These are phyloP conservation scores for Pestalotiopsis fici DNA, from an alignment of 2,329 filamentous ascomycete species.

Conservation along the genomic window DNA sequence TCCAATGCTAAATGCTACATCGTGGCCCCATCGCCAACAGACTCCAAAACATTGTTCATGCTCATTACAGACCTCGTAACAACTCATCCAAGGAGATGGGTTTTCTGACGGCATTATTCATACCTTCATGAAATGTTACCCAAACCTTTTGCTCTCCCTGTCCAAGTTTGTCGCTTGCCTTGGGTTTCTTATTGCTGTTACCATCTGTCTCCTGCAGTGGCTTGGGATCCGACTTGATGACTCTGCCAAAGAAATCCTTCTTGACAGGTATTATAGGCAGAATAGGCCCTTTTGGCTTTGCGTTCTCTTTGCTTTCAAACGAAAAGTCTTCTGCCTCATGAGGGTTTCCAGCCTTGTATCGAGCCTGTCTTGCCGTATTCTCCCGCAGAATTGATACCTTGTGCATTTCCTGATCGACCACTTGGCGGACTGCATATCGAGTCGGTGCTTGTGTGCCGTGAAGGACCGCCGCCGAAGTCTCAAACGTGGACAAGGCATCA, in stretches of 20 bases:
- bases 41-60: conserved; percentile 12
- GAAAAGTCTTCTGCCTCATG: conserved; percentile 20
- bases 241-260: conserved; percentile 40
- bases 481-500: conserved; percentile 77
- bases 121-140: conserved; percentile 77
- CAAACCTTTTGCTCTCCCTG: conserved; percentile 61
- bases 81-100: conserved; percentile 71
- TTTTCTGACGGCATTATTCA: conserved; percentile 77
- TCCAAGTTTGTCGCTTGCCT: conserved; percentile 18
- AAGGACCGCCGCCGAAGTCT: conserved; percentile 60
- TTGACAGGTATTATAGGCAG: conserved; percentile 35
- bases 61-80: conserved; percentile 53
- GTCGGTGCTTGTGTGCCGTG: conserved; percentile 68
- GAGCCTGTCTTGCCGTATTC: conserved; percentile 64
- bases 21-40: neutral
- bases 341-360: conserved; percentile 56
- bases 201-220: conserved; percentile 37
- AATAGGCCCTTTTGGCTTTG: conserved; percentile 33
- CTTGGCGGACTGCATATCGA: conserved; percentile 90
- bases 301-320: conserved; percentile 41
- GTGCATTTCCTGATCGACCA: conserved; percentile 86
- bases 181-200: conserved; percentile 27
- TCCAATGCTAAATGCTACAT: conserved; percentile 4
- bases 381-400: conserved; percentile 71
- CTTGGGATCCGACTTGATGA: conserved; percentile 32